Evolutionary conservation across 176 grass and related monocot genomes (phyloP).

Genomic region (Hyparrhenia diplandra): DNA sequence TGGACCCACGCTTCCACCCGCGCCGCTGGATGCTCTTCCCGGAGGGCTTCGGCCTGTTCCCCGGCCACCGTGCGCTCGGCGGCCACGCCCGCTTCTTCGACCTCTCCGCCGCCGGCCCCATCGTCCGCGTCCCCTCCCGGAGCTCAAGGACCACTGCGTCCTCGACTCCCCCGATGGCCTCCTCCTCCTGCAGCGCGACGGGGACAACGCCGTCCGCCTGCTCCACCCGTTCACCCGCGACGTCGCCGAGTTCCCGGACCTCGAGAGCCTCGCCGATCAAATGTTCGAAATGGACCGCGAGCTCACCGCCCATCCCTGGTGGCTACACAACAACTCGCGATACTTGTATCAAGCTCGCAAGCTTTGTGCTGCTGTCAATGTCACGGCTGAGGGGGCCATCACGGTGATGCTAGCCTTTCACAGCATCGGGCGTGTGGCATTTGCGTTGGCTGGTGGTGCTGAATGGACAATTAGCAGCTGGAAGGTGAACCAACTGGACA

Average conservation of each 20-base stretch:
- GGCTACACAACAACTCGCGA: too few species aligned
- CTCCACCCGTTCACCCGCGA: conserved; percentile 29
- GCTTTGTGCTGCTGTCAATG: background rate
- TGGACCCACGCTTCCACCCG: background rate
- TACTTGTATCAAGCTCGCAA: background rate
- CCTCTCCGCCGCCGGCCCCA: conserved; percentile 10
- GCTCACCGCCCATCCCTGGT: too few species aligned
- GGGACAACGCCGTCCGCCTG: background rate
- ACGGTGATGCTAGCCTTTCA: background rate
- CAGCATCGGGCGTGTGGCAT: background rate
- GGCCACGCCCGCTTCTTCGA: conserved; percentile 11
- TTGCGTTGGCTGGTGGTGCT: background rate
- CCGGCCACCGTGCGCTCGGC: background rate
- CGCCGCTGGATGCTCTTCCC: conserved; percentile 24
- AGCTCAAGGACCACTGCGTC: conserved; percentile 15
- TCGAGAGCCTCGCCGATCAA: background rate
- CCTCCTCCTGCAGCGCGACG: conserved; percentile 21
- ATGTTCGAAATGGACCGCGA: background rate
- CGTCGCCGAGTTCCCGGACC: background rate
- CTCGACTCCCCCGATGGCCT: conserved; percentile 24
- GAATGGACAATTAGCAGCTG: background rate
- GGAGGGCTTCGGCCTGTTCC: conserved; percentile 11
- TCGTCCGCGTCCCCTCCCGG: conserved; percentile 1
- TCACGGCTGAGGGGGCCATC: background rate
- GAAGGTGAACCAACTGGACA: conserved; percentile 11